These are phyloP conservation scores for Beauveria sp. DNA, from an alignment of 2,329 filamentous ascomycete genomes.

Conservation along the genomic window DNA sequence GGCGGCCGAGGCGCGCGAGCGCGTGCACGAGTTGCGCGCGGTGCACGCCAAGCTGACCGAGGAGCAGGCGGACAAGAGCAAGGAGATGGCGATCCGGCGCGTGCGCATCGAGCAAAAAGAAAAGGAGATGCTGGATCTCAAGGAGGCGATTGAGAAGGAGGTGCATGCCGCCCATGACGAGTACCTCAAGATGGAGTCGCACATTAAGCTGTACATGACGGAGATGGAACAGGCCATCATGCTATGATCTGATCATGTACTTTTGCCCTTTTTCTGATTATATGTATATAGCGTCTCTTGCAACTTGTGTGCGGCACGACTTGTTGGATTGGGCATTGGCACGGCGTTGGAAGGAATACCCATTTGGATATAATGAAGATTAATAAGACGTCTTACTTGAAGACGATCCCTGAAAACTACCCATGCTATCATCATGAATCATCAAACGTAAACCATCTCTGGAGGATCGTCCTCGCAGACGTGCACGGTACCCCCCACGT, in stretches of 20 bases:
- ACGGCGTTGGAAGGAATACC: constrained; percentile 3
- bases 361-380: not conserved
- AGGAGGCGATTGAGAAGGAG: constrained; percentile 94
- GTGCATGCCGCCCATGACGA: constrained; percentile 85
- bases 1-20: constrained; percentile 70
- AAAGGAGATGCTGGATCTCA: constrained; percentile 99
- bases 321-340: constrained; percentile 1
- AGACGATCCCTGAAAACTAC: no score
- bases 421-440: not conserved
- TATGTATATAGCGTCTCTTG: not conserved
- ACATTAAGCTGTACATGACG: constrained; percentile 95
- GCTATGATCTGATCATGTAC: constrained; percentile 4
- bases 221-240: constrained; percentile 91
- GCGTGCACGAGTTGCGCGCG: constrained; percentile 81
- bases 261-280: not conserved
- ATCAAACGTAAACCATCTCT: constrained; percentile 52
- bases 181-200: constrained; percentile 94
- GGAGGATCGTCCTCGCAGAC: constrained; percentile 47
- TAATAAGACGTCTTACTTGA: not conserved
- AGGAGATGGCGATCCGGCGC: constrained; percentile 84
- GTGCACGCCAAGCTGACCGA: constrained; percentile 75
- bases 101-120: constrained; percentile 97
- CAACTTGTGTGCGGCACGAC: not conserved
- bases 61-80: constrained; percentile 77
- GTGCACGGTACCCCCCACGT: constrained; percentile 53